phyloP scores from a whole-genome alignment of 768 basidiomycete species.

The Suillus brevipes region DNA sequence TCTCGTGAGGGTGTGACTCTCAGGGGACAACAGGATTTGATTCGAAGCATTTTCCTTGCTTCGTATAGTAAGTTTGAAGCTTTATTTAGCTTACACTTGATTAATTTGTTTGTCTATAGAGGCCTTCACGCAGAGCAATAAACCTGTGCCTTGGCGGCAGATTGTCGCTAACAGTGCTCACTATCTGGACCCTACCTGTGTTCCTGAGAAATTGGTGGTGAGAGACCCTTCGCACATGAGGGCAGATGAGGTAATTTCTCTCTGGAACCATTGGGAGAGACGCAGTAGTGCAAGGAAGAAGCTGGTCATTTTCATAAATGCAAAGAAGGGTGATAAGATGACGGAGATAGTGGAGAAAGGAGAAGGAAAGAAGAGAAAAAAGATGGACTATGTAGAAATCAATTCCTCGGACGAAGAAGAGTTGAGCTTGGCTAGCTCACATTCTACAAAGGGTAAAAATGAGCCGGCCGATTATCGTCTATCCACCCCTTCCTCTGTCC shows the following conservation, averaged over 20 bases:
- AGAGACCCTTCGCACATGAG: background rate
- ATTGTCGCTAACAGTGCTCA: background rate
- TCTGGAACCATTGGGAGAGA: background rate
- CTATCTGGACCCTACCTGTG: background rate
- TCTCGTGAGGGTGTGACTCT: background rate
- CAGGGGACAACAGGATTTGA: conserved; percentile 1
- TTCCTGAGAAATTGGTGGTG: background rate
- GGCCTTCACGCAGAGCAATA: background rate
- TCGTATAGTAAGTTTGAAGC: background rate
- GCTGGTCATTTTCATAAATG: background rate
- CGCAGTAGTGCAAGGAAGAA: background rate
- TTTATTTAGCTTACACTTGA: background rate
- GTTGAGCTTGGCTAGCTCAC: background rate
- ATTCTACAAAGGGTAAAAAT: background rate
- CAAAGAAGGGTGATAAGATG: background rate
- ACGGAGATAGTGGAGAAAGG: background rate
- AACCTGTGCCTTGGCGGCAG: background rate
- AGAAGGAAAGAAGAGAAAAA: background rate
- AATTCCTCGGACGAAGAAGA: background rate
- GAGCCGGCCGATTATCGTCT: no score
- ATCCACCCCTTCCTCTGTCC: background rate
- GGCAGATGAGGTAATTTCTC: background rate
- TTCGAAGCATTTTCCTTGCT: background rate
- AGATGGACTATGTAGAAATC: background rate
- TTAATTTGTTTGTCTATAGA: background rate